Conservation (phyloP, 1,284 basidiomycete species). For the Cryptococcus neoformans region DNA sequence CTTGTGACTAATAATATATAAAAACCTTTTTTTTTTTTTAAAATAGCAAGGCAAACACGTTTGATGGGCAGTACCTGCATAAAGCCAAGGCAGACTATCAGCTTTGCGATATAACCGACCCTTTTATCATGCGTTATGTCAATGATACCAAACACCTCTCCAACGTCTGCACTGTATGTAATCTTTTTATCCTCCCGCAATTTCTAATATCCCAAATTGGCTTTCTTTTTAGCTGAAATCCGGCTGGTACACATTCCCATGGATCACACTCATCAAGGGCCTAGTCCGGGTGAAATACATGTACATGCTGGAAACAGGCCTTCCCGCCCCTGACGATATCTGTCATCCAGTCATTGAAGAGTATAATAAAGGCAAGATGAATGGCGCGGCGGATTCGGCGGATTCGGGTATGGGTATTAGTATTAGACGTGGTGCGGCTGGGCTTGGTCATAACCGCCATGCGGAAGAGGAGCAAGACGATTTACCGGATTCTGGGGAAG, state of each 20-base stretch:
- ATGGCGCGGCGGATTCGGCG: no score
- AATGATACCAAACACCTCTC: conserved; percentile 64
- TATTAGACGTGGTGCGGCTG: background rate
- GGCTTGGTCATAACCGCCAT: conserved; percentile 5
- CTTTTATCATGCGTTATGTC: conserved; percentile 74
- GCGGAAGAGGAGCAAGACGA: conserved; percentile 4
- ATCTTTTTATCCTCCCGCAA: background rate
- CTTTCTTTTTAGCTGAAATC: conserved; percentile 11
- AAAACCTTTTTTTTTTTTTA: no score
- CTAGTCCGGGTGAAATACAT: conserved; percentile 85
- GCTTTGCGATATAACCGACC: conserved; percentile 85
- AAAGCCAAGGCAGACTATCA: conserved; percentile 88
- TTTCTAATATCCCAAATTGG: no score
- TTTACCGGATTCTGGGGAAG: background rate
- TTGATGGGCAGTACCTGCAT: conserved; percentile 76
- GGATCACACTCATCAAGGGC: conserved; percentile 75
- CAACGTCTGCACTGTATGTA: conserved; percentile 66
- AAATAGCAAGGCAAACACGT: conserved; percentile 66
- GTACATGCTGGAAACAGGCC: conserved; percentile 60
- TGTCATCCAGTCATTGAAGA: conserved; percentile 25
- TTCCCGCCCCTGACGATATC: conserved; percentile 23
- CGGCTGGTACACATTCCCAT: conserved; percentile 76
- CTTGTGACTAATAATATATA: no score
- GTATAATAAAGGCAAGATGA: conserved; percentile 15
- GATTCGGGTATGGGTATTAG: no score